Percentiles rank a stretch among this genome's conserved stretches.
These are phyloP conservation scores for Pichia sorboxylosa DNA, from an alignment of 1,139 yeast species.

Conservation along the genomic window DNA sequence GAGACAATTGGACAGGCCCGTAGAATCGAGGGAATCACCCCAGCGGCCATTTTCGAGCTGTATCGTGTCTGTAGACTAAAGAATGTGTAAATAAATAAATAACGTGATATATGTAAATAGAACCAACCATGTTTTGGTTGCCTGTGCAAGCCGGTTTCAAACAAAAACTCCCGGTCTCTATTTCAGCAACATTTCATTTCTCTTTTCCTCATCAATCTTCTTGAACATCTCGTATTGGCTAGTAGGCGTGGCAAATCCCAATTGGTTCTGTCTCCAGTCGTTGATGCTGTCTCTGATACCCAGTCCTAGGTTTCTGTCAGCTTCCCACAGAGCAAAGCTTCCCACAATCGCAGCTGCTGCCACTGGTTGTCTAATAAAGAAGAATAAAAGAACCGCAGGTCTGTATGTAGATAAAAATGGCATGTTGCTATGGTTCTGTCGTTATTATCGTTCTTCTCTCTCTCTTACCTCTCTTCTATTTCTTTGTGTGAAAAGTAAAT, in stretches of 20 bases:
- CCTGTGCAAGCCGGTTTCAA: neutral
- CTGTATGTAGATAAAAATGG: constrained; percentile 23
- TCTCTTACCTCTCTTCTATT: no score
- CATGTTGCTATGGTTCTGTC: constrained; percentile 8
- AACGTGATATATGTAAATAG: neutral
- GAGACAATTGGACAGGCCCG: constrained; percentile 90
- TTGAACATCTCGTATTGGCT: constrained; percentile 21
- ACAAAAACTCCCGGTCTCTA: constrained; percentile 2
- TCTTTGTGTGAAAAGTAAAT: no score
- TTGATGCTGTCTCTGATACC: constrained; percentile 22
- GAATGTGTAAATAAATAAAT: neutral
- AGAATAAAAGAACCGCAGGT: constrained; percentile 25
- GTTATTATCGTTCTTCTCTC: neutral
- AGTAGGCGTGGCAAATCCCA: constrained; percentile 24
- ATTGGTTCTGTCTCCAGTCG: constrained; percentile 17
- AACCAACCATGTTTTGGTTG: neutral
- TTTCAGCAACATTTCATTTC: constrained; percentile 15
- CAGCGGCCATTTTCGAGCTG: constrained; percentile 66
- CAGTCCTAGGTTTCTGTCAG: constrained; percentile 21
- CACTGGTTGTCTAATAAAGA: constrained; percentile 25
- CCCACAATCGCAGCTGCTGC: constrained; percentile 23
- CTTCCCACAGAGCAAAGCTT: constrained; percentile 24
- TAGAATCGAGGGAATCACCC: constrained; percentile 88
- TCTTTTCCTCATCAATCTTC: constrained; percentile 21
- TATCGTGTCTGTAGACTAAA: constrained; percentile 27